phyloP scores from a whole-genome alignment of 2,329 filamentous ascomycete genomes.

The Aspergillus sergii region DNA sequence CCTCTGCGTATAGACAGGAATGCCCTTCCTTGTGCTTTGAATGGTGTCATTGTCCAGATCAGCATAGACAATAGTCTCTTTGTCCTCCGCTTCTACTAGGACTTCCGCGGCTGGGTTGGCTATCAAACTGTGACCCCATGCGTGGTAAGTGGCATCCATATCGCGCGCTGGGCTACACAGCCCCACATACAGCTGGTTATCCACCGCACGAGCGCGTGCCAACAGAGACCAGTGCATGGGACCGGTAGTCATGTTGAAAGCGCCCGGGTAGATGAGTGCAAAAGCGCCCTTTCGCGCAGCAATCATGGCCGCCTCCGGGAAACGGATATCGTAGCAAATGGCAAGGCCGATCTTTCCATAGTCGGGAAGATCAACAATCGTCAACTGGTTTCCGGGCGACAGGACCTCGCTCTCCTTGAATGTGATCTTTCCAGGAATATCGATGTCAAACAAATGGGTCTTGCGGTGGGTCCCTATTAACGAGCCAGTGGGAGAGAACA shows the following conservation, averaged over 20 bases:
- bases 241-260: slow-evolving; percentile 93
- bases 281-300: slow-evolving; percentile 87
- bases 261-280: slow-evolving; percentile 88
- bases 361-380: slow-evolving; percentile 80
- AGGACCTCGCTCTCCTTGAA: slow-evolving; percentile 92
- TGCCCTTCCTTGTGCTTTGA: slow-evolving; percentile 74
- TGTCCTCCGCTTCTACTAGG: slow-evolving; percentile 76
- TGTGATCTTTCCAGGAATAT: slow-evolving; percentile 90
- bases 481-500: slow-evolving; percentile 76
- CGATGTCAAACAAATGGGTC: slow-evolving; percentile 95
- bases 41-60: slow-evolving; percentile 71
- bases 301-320: slow-evolving; percentile 89
- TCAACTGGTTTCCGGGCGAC: slow-evolving; percentile 80
- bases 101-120: slow-evolving; percentile 85
- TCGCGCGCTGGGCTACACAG: slow-evolving; percentile 90
- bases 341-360: slow-evolving; percentile 86
- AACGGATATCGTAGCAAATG: slow-evolving; percentile 97
- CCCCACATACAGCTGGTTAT: slow-evolving; percentile 93
- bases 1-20: slow-evolving; percentile 81
- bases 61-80: slow-evolving; percentile 73
- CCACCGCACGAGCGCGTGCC: slow-evolving; percentile 79
- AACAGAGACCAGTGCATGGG: slow-evolving; percentile 87
- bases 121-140: slow-evolving; percentile 89
- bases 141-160: slow-evolving; percentile 75
- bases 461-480: slow-evolving; percentile 90